phyloP scores from a whole-genome alignment of 768 basidiomycete genomes.

The Trametes cinnabarina region DNA sequence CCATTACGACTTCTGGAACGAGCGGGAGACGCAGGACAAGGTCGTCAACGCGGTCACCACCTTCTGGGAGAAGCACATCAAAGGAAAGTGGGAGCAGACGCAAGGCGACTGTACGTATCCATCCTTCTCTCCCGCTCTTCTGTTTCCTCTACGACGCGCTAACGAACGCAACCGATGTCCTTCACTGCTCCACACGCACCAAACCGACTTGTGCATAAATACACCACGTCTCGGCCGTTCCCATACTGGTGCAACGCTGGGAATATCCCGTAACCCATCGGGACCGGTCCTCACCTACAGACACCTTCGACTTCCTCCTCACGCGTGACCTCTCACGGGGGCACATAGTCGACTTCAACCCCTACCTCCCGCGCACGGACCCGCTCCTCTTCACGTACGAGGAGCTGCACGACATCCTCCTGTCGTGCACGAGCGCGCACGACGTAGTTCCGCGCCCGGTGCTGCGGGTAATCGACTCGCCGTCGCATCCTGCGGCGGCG shows the following conservation, averaged over 20 bases:
- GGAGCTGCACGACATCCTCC: constrained; percentile 53
- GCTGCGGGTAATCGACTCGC: constrained; percentile 71
- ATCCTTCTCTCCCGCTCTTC: not conserved
- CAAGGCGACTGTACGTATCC: constrained; percentile 63
- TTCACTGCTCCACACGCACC: not conserved
- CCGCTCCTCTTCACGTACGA: constrained; percentile 82
- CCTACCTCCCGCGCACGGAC: constrained; percentile 85
- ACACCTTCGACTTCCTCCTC: constrained; percentile 83
- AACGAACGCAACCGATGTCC: not conserved
- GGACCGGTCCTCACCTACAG: constrained; percentile 37
- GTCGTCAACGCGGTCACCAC: constrained; percentile 50
- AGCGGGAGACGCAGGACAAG: constrained; percentile 48
- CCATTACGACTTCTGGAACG: constrained; percentile 83
- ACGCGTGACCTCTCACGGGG: constrained; percentile 75
- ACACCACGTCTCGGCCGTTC: not conserved
- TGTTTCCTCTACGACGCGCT: not conserved
- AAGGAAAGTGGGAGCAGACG: constrained; percentile 50
- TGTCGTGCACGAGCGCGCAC: constrained; percentile 13
- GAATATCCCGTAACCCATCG: not conserved
- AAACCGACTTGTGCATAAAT: not conserved
- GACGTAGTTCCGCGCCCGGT: constrained; percentile 28
- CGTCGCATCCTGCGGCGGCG: constrained; percentile 63
- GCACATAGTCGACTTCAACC: constrained; percentile 90
- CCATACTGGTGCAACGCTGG: no score
- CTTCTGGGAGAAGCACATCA: constrained; percentile 73